Evolutionary conservation across 2,329 filamentous ascomycete species (phyloP).

Genomic region (Periglandula ipomoeae): DNA sequence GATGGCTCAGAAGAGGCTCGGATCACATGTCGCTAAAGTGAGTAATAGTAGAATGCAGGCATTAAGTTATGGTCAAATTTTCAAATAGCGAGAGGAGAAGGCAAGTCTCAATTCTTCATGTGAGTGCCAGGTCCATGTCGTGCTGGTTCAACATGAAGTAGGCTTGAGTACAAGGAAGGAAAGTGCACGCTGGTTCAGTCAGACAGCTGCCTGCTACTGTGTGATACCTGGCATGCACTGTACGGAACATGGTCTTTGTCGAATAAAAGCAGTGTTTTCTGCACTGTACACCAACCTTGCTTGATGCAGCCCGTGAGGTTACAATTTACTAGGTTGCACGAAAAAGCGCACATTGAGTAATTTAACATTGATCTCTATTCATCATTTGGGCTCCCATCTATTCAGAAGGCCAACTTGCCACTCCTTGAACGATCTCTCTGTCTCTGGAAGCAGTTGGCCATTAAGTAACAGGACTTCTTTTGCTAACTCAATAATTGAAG

Average conservation of each 20-base stretch:
- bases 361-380: too few species aligned
- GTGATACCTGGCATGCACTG: not conserved
- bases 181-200: not conserved
- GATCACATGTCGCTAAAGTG: not conserved
- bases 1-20: not conserved
- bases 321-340: too few species aligned
- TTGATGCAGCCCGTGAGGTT: not conserved
- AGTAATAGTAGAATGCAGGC: not conserved
- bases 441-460: slow-evolving; percentile 41
- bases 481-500: slow-evolving; percentile 37
- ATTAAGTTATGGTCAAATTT: not conserved
- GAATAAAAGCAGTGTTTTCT: not conserved
- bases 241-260: not conserved
- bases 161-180: not conserved
- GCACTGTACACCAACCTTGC: not conserved
- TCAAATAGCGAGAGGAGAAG: not conserved
- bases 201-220: not conserved
- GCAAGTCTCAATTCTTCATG: too few species aligned
- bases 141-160: too few species aligned
- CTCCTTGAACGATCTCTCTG: slow-evolving; percentile 49
- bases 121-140: too few species aligned
- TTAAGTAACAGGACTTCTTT: slow-evolving; percentile 35
- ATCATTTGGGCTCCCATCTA: slow-evolving; percentile 18
- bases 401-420: slow-evolving; percentile 60
- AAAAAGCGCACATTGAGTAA: too few species aligned